Base-by-base conservation (phyloP, 164 flowering plant genomes). In the Sedum album region DNA sequence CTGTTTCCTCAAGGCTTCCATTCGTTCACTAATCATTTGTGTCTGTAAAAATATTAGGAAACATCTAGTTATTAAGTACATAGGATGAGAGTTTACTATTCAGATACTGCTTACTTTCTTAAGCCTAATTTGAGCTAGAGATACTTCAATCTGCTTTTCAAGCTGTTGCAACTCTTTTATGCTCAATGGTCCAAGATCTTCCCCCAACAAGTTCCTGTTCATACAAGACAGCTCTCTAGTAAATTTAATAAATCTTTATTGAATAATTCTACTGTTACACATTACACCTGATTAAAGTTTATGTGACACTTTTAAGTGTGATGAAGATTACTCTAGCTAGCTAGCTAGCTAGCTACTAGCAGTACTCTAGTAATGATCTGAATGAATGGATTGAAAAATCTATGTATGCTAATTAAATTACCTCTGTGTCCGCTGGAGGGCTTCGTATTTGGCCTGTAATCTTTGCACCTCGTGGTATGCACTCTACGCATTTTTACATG, bases 111-210 rank as follows among this genome's bases (percentile, higher is more conserved):
- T 66, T 23, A 92, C 98, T 96, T 87, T 91, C 68, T 93, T 81
- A 65, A 87, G 88, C 80, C 96, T 83, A 21, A 96, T 84, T 70
- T 84, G 84, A 25, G 86, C 74, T 48, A 93, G 87, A 73, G 93
- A 87, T 66, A 77, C 86, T 79, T 93, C 98, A 66, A 93, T 91
- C 79, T 88, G 96, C 60, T 80, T 89, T 81, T 93, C 98, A 68
- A 93, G 97, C 74, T 76, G 80, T 44, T 85, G 89, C 81, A 93
- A 66, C 82, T 93, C 98, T 67, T 85, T 91, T 66, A 89, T 79
- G 71, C 75, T 87, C 69, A 93, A 73, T 36, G 87, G 87, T 68
- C 91, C 97, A 71, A 93, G 93, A 79, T 91, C 97, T 81, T 91
- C 98, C 67, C 98, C 98, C 49, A 89, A 90, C 84, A 93, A 79